Base-by-base conservation (phyloP, 192 early-diverging fungal species). In the Rhizoclosmatium sp. region DNA sequence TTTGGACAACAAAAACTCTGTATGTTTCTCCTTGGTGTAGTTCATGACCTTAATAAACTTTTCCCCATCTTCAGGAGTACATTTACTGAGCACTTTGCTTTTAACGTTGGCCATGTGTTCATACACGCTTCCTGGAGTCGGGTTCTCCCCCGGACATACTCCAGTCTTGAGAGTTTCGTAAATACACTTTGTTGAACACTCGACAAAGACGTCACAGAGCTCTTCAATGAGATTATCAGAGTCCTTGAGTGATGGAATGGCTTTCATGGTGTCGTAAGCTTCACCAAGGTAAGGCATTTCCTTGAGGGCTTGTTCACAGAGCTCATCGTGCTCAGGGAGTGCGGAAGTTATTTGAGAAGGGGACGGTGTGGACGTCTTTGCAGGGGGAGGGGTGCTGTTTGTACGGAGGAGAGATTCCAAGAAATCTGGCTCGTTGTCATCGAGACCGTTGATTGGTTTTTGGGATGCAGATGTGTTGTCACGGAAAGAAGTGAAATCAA, bases 401-500 rank as follows among this genome's bases (percentile, higher is more conserved):
- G 39, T 23, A 7, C 5, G 4, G 1, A 62, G 60, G 23, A 62
- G 60, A 40, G 60, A 19, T 21, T 19, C 19, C 60, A 62, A 40
- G 60, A 62, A 62, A 62, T 62, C 60, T 62, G 19, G 60, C 7
- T 62, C 60, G 21, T 19, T 23, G 60, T 62, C 60, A 21, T 62
- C 23, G 60, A 62, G 60, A 21, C 60, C 60, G 39, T 62, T 62
- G 60, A 62, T 23, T 56, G 10, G 10, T n/a, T 9, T 56, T 31
- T 31, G 31, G 54, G 19, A n/a, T 23, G 9, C 10, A 62, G 60
- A 7, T 4, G 23, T 19, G 14, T 7, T 31, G 60, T 62, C 60
- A 19, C 60, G 7, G 60, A 62, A 62, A 7, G 60, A 9, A 40
- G 60, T 62, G 60, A 62, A 62, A 71, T 69, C 69, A 21, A 62